These are phyloP conservation scores for Bipolaris sorokiniana DNA, from an alignment of 2,329 filamentous ascomycete genomes.

Conservation along the genomic window DNA sequence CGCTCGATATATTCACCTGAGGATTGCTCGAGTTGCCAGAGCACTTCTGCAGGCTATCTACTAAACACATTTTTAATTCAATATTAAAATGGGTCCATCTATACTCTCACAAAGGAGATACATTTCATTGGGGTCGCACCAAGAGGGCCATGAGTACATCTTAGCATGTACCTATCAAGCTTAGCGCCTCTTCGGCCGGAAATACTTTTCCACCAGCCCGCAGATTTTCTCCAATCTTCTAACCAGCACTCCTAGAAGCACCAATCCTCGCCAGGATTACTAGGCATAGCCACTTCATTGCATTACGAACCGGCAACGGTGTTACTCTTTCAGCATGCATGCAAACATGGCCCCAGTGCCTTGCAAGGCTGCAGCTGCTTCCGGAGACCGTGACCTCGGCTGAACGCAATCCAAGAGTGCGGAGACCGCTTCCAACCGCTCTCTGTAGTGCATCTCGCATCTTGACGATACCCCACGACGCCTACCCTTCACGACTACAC, in stretches of 20 bases:
- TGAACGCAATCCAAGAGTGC: slow-evolving; percentile 35
- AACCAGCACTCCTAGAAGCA: slow-evolving; percentile 8
- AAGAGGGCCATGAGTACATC: not conserved
- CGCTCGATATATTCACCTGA: not conserved
- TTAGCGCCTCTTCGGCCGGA: slow-evolving; percentile 19
- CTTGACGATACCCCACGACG: slow-evolving; percentile 25
- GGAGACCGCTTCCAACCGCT: slow-evolving; percentile 43
- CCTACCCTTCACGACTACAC: slow-evolving; percentile 22
- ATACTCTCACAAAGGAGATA: not conserved
- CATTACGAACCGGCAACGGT: not conserved
- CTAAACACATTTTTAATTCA: too few species aligned
- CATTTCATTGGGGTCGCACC: not conserved
- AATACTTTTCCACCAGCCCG: slow-evolving; percentile 22
- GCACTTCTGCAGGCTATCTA: not conserved
- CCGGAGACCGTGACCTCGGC: slow-evolving; percentile 41
- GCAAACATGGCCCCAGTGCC: slow-evolving; percentile 1
- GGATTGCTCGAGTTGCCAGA: not conserved
- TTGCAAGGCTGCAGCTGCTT: slow-evolving; percentile 12
- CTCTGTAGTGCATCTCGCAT: slow-evolving; percentile 26
- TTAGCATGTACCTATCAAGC: not conserved
- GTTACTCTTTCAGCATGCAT: slow-evolving; percentile 9
- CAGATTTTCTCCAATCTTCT: slow-evolving; percentile 17
- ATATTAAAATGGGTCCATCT: not conserved
- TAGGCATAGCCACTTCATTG: slow-evolving; percentile 13
- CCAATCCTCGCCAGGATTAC: slow-evolving; percentile 14